Conservation (phyloP, 2,329 filamentous ascomycete species). For the Colletotrichum siamense region DNA sequence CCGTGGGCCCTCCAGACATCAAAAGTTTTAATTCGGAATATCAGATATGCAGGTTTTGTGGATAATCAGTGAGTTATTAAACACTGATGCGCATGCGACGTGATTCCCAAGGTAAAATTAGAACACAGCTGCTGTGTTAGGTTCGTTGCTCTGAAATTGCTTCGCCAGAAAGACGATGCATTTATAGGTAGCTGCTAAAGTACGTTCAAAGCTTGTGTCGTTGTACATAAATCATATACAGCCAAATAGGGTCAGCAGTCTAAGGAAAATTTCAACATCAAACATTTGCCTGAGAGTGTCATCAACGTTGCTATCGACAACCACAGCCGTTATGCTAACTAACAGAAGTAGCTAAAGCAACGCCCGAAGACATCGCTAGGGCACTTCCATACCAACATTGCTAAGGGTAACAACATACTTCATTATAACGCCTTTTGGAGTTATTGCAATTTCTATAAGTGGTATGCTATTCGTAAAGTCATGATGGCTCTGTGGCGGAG, state of each 20-base stretch:
- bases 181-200: background rate
- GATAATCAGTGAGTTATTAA: background rate
- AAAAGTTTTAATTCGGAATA: background rate
- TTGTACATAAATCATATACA: background rate
- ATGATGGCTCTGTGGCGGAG: too few species aligned
- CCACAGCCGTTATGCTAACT: background rate
- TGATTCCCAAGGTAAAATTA: background rate
- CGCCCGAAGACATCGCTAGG: too few species aligned
- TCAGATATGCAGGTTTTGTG: background rate
- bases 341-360: background rate
- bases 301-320: background rate
- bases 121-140: background rate
- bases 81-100: background rate
- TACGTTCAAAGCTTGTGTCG: background rate
- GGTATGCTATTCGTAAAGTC: too few species aligned
- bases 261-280: background rate
- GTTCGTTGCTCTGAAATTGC: background rate
- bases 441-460: too few species aligned
- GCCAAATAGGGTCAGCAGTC: background rate
- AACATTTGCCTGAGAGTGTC: background rate
- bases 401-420: too few species aligned
- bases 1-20: background rate
- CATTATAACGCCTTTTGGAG: too few species aligned
- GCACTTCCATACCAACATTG: too few species aligned
- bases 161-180: background rate